Evolutionary conservation across 805 yeast genomes (phyloP).

Genomic region (Yamadazyma philogaea): DNA sequence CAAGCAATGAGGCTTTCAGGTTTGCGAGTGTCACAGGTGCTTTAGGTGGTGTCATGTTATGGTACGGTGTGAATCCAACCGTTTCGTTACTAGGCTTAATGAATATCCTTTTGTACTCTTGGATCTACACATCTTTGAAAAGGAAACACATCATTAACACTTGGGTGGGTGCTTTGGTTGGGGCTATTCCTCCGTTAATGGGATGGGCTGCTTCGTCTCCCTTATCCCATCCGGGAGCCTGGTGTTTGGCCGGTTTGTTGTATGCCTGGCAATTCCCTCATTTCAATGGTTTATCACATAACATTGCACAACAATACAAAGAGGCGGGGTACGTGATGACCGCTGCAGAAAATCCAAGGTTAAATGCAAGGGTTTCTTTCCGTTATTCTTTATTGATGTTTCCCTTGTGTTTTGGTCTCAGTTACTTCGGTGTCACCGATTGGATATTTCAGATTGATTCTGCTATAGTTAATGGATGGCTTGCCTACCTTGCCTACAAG

Average conservation of each 20-base stretch:
- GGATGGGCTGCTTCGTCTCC: slow-evolving; percentile 94
- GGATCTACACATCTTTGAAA: slow-evolving; percentile 89
- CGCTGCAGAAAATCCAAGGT: slow-evolving; percentile 84
- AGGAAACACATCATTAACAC: slow-evolving; percentile 83
- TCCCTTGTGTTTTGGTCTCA: slow-evolving; percentile 82
- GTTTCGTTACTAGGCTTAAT: slow-evolving; percentile 79
- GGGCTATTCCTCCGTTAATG: slow-evolving; percentile 98
- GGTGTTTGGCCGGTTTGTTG: slow-evolving; percentile 86
- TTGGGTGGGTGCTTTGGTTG: slow-evolving; percentile 99
- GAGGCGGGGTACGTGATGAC: slow-evolving; percentile 98
- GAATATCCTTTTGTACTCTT: slow-evolving; percentile 80
- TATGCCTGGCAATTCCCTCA: slow-evolving; percentile 99
- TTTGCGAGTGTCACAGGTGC: slow-evolving; percentile 78
- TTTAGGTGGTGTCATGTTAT: slow-evolving; percentile 65
- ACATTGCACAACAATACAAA: slow-evolving; percentile 81
- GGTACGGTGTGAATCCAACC: slow-evolving; percentile 77
- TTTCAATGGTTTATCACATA: slow-evolving; percentile 87
- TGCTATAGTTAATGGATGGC: slow-evolving; percentile 79
- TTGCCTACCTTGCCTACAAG: slow-evolving; percentile 69
- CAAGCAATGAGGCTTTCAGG: slow-evolving; percentile 70
- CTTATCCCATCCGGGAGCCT: slow-evolving; percentile 82
- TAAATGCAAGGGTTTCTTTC: slow-evolving; percentile 91
- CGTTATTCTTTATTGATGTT: slow-evolving; percentile 91
- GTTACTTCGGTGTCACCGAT: slow-evolving; percentile 80
- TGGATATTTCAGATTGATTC: slow-evolving; percentile 79